Percentiles rank a stretch among this genome's conserved stretches.
Evolutionary conservation across 768 basidiomycete species (phyloP).

Genomic region (Boletellus sp.): DNA sequence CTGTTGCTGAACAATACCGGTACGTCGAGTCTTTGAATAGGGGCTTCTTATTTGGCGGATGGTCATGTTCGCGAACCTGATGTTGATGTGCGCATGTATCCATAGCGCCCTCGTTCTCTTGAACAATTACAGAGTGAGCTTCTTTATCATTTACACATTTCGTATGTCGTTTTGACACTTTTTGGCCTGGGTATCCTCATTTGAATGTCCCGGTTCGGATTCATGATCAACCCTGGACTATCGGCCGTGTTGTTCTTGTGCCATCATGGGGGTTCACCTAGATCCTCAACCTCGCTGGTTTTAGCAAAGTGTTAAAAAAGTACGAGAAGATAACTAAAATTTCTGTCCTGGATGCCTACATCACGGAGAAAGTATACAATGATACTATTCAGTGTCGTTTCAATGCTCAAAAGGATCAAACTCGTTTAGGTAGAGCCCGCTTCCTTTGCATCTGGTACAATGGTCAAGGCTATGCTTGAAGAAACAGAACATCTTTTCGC

Average conservation of each 20-base stretch:
- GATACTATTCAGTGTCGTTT: background rate
- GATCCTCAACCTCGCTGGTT: slow-evolving; percentile 88
- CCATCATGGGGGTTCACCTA: too few relatives aligned
- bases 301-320: slow-evolving; percentile 82
- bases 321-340: slow-evolving; percentile 79
- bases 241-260: too few relatives aligned
- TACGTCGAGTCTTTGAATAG: slow-evolving; percentile 19
- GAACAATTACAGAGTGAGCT: background rate
- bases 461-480: slow-evolving; percentile 62
- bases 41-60: too few relatives aligned
- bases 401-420: background rate
- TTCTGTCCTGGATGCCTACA: slow-evolving; percentile 75
- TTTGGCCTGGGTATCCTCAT: background rate
- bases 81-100: background rate
- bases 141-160: background rate
- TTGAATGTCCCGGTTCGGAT: background rate
- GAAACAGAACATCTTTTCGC: slow-evolving; percentile 78
- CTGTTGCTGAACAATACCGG: slow-evolving; percentile 80
- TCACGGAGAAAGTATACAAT: slow-evolving; percentile 60
- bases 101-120: background rate
- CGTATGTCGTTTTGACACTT: background rate
- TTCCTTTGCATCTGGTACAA: slow-evolving; percentile 60
- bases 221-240: background rate
- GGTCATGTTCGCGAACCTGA: too few relatives aligned
- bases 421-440: slow-evolving; percentile 58